phyloP scores from a whole-genome alignment of 2,329 filamentous ascomycete genomes.

The Pseudophaeomoniella oleicola region DNA sequence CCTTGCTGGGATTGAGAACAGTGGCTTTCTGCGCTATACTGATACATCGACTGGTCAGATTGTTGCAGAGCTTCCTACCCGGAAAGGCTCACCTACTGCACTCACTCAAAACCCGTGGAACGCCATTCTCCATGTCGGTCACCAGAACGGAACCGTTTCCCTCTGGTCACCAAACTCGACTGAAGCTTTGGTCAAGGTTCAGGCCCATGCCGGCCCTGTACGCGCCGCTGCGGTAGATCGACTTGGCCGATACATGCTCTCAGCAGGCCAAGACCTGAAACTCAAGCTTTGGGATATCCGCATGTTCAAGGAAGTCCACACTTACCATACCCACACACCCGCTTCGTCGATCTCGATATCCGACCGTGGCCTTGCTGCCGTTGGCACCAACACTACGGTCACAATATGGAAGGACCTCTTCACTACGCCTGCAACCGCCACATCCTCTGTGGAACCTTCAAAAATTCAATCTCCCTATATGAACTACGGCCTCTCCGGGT shows the following conservation, averaged over 20 bases:
- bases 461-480: conserved; percentile 85
- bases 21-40: conserved; percentile 81
- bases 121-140: conserved; percentile 78
- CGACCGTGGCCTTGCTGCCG: conserved; percentile 72
- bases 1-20: conserved; percentile 56
- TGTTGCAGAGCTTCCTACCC: conserved; percentile 72
- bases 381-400: conserved; percentile 80
- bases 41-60: conserved; percentile 88
- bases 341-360: conserved; percentile 77
- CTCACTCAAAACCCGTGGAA: conserved; percentile 85
- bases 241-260: conserved; percentile 90
- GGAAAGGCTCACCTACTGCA: conserved; percentile 68
- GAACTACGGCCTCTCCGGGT: conserved; percentile 70
- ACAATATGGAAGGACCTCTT: conserved; percentile 89
- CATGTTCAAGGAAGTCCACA: conserved; percentile 85
- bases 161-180: conserved; percentile 89
- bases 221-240: conserved; percentile 73
- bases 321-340: conserved; percentile 70
- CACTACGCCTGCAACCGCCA: conserved; percentile 46
- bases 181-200: conserved; percentile 76
- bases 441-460: conserved; percentile 50
- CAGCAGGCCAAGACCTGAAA: conserved; percentile 73
- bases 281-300: conserved; percentile 96
- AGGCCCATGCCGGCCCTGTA: conserved; percentile 81
- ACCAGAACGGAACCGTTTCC: conserved; percentile 88